Conservation (phyloP, 805 yeast genomes). For the Starmera caribaea region DNA sequence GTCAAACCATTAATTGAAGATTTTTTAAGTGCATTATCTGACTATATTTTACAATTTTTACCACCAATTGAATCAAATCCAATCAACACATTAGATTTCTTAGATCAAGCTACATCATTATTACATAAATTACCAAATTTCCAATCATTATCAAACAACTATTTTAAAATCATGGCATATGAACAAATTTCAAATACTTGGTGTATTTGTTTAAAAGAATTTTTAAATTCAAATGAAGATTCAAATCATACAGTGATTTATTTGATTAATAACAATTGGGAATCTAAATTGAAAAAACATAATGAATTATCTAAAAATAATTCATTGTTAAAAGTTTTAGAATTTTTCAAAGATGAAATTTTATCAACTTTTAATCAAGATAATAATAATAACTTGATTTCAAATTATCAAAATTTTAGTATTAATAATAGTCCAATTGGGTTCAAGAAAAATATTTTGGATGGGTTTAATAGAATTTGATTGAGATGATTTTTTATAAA, state of each 20-base stretch:
- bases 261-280: conserved; percentile 28
- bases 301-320: conserved; percentile 30
- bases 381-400: conserved; percentile 6
- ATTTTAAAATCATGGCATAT: conserved; percentile 38
- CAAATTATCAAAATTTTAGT: conserved; percentile 13
- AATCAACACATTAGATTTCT: conserved; percentile 45
- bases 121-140: conserved; percentile 62
- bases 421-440: conserved; percentile 15
- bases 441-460: conserved; percentile 5
- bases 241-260: conserved; percentile 25
- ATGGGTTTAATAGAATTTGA: conserved; percentile 1
- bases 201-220: conserved; percentile 34
- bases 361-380: conserved; percentile 17
- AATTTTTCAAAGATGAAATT: conserved; percentile 31
- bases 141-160: conserved; percentile 34
- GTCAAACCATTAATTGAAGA: conserved; percentile 61
- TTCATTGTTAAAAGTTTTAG: conserved; percentile 34
- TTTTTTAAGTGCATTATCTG: conserved; percentile 61
- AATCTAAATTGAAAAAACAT: conserved; percentile 32
- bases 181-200: conserved; percentile 53
- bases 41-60: conserved; percentile 60
- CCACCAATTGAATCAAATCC: conserved; percentile 57
- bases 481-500: no score
- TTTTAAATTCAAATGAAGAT: conserved; percentile 10
- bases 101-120: conserved; percentile 50